Conservation (phyloP, 2,329 filamentous ascomycete species). For the Magnaporthiopsis rhizophila region DNA sequence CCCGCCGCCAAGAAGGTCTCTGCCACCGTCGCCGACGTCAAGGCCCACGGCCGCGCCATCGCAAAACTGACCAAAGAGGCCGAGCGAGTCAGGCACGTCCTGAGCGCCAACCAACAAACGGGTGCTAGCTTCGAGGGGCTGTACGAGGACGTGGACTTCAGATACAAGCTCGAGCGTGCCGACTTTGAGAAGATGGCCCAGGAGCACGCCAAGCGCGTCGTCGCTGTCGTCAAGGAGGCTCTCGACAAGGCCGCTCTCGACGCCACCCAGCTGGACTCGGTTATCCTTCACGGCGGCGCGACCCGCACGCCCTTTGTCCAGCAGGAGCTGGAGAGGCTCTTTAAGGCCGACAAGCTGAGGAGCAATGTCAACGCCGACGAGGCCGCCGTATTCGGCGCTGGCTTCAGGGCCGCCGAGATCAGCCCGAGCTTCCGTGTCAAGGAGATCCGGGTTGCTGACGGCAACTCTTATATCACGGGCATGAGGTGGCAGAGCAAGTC, state of each 20-base stretch:
- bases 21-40: constrained; percentile 55
- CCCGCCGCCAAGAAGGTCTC: constrained; percentile 57
- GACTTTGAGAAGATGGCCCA: constrained; percentile 75
- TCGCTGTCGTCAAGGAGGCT: constrained; percentile 62
- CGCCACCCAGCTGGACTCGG: constrained; percentile 70
- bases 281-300: constrained; percentile 89
- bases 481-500: constrained; percentile 67
- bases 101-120: constrained; percentile 88
- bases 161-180: constrained; percentile 73
- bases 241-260: constrained; percentile 65
- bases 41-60: constrained; percentile 71
- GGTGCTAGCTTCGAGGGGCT: constrained; percentile 77
- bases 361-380: constrained; percentile 97
- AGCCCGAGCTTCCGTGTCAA: constrained; percentile 97
- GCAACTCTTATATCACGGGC: constrained; percentile 62
- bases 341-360: constrained; percentile 68
- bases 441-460: constrained; percentile 82
- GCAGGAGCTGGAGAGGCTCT: constrained; percentile 70
- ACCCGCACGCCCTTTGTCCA: constrained; percentile 92
- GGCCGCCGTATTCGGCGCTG: constrained; percentile 90
- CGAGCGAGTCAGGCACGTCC: constrained; percentile 75
- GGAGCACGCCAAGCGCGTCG: constrained; percentile 59
- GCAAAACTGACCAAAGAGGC: constrained; percentile 92
- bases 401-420: constrained; percentile 84
- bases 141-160: constrained; percentile 88